These are phyloP conservation scores for Hymenoscyphus repandus DNA, from an alignment of 2,329 filamentous ascomycete species.

Conservation along the genomic window DNA sequence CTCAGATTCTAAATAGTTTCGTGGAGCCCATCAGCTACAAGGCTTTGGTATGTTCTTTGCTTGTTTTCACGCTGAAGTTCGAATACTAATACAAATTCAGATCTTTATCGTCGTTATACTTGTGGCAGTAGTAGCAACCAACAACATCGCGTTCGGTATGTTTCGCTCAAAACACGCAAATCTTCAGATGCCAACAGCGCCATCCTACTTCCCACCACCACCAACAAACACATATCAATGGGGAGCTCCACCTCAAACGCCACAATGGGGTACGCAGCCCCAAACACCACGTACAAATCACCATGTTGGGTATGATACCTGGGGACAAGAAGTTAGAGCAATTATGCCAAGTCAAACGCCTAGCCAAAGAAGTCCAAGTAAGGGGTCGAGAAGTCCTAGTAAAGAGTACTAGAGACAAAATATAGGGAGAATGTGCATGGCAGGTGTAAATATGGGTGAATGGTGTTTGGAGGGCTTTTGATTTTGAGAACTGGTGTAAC, in stretches of 20 bases:
- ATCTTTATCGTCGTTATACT: slow-evolving; percentile 47
- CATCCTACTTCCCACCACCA: slow-evolving; percentile 21
- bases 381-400: slow-evolving; percentile 23
- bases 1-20: slow-evolving; percentile 90
- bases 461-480: background rate
- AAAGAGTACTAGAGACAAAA: slow-evolving; percentile 16
- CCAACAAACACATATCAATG: slow-evolving; percentile 23
- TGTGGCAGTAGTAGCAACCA: slow-evolving; percentile 43
- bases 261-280: slow-evolving; percentile 3
- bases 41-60: slow-evolving; percentile 50
- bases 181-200: slow-evolving; percentile 30
- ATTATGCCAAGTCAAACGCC: slow-evolving; percentile 29
- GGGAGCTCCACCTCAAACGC: slow-evolving; percentile 27
- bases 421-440: slow-evolving; percentile 8
- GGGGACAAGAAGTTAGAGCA: slow-evolving; percentile 18
- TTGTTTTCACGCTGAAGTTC: background rate
- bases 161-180: slow-evolving; percentile 27
- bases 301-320: slow-evolving; percentile 19
- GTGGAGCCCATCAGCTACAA: slow-evolving; percentile 88
- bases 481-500: background rate
- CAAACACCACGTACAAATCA: background rate
- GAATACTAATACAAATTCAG: slow-evolving; percentile 31
- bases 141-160: slow-evolving; percentile 43
- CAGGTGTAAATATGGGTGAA: background rate
- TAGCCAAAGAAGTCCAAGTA: slow-evolving; percentile 26